phyloP scores from a whole-genome alignment of 441 rosid species.

The Melastoma candidum region DNA sequence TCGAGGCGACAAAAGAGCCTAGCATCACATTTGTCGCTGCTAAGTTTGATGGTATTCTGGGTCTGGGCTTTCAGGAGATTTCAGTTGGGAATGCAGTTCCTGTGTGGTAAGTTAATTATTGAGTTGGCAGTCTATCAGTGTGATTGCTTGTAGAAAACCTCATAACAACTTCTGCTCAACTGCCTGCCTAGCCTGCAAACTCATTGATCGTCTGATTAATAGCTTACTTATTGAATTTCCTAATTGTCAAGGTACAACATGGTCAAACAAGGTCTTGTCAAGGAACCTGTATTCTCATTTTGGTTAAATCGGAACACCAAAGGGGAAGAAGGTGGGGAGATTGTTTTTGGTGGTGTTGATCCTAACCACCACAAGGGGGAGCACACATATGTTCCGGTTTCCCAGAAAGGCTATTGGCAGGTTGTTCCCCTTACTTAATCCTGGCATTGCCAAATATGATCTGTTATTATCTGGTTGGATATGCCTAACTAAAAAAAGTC shows the following conservation, averaged over 20 bases:
- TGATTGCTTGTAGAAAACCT: not conserved
- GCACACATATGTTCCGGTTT: conserved; percentile 68
- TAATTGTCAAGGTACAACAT: conserved; percentile 54
- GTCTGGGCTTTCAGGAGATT: conserved; percentile 84
- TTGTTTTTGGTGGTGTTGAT: conserved; percentile 78
- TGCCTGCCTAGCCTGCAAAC: not conserved
- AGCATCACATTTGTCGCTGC: conserved; percentile 60
- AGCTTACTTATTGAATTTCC: conserved; percentile 1
- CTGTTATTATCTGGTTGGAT: not conserved
- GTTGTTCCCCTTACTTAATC: conserved; percentile 18
- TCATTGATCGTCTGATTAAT: not conserved
- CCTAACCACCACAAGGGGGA: conserved; percentile 60
- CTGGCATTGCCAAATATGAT: not conserved
- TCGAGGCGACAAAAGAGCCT: conserved; percentile 77
- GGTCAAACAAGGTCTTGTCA: conserved; percentile 70
- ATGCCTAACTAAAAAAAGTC: conserved; percentile 2
- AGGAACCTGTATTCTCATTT: conserved; percentile 64
- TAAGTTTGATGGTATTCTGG: conserved; percentile 84
- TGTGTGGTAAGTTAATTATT: conserved; percentile 38
- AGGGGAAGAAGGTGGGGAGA: conserved; percentile 67
- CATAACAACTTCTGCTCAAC: not conserved
- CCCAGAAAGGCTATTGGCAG: conserved; percentile 88
- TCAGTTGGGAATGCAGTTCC: conserved; percentile 74
- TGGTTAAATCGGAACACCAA: conserved; percentile 72
- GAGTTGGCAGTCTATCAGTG: conserved; percentile 1